Conservation (phyloP, 495 filamentous ascomycete genomes). For the Talaromyces stipitatus region DNA sequence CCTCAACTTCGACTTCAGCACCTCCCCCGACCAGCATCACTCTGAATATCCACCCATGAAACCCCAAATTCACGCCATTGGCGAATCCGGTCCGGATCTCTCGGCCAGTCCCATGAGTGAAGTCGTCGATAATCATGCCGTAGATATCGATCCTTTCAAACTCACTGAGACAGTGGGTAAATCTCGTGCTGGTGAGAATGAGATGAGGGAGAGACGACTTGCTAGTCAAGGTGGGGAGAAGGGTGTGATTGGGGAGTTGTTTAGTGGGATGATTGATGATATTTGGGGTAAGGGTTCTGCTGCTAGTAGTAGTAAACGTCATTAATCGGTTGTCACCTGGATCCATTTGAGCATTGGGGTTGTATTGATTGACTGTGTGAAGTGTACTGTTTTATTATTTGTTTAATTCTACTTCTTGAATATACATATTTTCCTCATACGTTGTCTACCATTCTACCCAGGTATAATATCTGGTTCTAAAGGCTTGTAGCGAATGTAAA, state of each 20-base stretch:
- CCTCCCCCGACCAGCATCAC: slow-evolving; percentile 9
- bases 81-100: slow-evolving; percentile 45
- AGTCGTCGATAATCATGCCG: slow-evolving; percentile 48
- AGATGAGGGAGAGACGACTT: slow-evolving; percentile 15
- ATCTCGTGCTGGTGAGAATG: slow-evolving; percentile 31
- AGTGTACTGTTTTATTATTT: neutral
- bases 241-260: slow-evolving; percentile 41
- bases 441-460: too few species aligned
- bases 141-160: slow-evolving; percentile 51
- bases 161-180: slow-evolving; percentile 44
- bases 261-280: slow-evolving; percentile 52
- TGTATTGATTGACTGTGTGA: neutral
- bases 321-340: too few species aligned
- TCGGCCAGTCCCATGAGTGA: slow-evolving; percentile 49
- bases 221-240: slow-evolving; percentile 16
- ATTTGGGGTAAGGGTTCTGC: slow-evolving; percentile 31
- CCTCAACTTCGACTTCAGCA: slow-evolving; percentile 22
- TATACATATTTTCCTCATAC: neutral
- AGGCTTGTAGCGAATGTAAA: too few species aligned
- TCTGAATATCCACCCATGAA: slow-evolving; percentile 31
- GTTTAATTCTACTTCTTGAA: neutral
- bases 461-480: too few species aligned
- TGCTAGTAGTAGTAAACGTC: slow-evolving; percentile 1
- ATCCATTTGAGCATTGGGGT: too few species aligned
- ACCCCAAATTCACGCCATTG: slow-evolving; percentile 49